Base-by-base conservation (phyloP, 2,329 filamentous ascomycete genomes). In the Ophiostoma piceae region DNA sequence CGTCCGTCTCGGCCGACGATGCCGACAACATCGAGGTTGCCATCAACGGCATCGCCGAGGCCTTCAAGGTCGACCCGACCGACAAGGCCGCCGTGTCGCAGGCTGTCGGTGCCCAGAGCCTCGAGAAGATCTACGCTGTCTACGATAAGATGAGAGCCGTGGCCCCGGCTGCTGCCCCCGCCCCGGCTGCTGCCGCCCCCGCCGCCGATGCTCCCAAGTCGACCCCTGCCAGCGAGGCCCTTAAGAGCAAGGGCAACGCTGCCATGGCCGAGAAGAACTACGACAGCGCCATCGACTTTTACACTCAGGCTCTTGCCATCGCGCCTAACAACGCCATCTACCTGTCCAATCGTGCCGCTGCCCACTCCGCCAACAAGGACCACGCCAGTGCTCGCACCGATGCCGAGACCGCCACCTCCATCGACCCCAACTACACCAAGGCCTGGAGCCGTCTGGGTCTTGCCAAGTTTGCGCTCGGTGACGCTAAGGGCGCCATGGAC, bases 241-340 rank as follows among this genome's bases (percentile, higher is more conserved):
- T 98, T 75, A 99, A 99, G 84, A 90, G 87, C 71, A 88, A 92
- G 77, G 95, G 95, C 75, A 99, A 99, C 82, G 89, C 92, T 69
- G 92, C 94, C 71, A 98, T 99, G 94, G 90, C 92, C 71, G 87
- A 90, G 79, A 97, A 97, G 83, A 92, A 98, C 80, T 97, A 97
- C 83, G 76, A 84, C 65, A 77, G 82, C 60, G 95, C 95, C 72
- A 92, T 98, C 78, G 88, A 92, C 75, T 84, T 91, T 74, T 99
- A 99, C 85, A 92, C 92, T 35, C 85, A 94, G 79, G 95, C 95
- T 3, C 88, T 99, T 35, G 85, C 87, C 70, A 84, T 97, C 68
- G 82, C 92, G 74, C 92, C 95, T 1, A 84, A 87, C 74, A 98
- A 99, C 82, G 92, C 94, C 54, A 95, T 99, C 80, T 99, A 95